phyloP scores from a whole-genome alignment of 441 rosid genomes.

The Bruguiera hainesii region DNA sequence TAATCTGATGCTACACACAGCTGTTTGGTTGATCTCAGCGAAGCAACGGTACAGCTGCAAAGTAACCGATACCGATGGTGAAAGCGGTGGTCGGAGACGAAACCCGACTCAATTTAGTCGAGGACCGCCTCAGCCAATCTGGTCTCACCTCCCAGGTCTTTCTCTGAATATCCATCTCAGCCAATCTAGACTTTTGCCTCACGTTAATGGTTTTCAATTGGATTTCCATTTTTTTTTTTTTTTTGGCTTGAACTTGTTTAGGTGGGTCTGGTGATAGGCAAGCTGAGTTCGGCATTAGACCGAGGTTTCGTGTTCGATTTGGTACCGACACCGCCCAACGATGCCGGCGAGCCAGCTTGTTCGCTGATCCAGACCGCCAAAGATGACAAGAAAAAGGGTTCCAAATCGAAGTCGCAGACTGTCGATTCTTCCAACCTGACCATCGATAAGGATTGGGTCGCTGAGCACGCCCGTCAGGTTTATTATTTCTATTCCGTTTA shows the following conservation, averaged over 20 bases:
- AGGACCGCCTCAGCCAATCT: conserved; percentile 69
- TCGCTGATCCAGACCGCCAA: conserved; percentile 44
- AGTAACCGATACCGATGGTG: conserved; percentile 46
- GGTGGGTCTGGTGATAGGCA: conserved; percentile 91
- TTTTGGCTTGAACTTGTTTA: conserved; percentile 17
- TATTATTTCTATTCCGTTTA: background rate
- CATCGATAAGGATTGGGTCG: conserved; percentile 78
- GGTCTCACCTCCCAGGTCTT: conserved; percentile 59
- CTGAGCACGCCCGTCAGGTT: conserved; percentile 92
- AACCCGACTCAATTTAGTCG: conserved; percentile 50
- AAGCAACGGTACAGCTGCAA: background rate
- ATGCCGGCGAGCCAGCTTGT: conserved; percentile 69
- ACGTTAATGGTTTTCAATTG: conserved; percentile 1
- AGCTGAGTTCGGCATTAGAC: conserved; percentile 70
- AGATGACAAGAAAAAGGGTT: conserved; percentile 50
- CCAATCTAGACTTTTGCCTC: background rate
- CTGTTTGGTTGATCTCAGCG: background rate
- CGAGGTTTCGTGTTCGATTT: conserved; percentile 83
- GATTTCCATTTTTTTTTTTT: background rate
- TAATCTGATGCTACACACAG: too few species aligned
- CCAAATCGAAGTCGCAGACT: conserved; percentile 58
- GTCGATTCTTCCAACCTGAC: conserved; percentile 53
- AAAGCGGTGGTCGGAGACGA: conserved; percentile 83
- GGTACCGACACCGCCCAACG: conserved; percentile 79
- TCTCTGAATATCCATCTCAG: background rate